Evolutionary conservation across 495 filamentous ascomycete genomes (phyloP), one percentile per base, ranked within the genome.

Genomic region (Articulospora tetracladia): DNA sequence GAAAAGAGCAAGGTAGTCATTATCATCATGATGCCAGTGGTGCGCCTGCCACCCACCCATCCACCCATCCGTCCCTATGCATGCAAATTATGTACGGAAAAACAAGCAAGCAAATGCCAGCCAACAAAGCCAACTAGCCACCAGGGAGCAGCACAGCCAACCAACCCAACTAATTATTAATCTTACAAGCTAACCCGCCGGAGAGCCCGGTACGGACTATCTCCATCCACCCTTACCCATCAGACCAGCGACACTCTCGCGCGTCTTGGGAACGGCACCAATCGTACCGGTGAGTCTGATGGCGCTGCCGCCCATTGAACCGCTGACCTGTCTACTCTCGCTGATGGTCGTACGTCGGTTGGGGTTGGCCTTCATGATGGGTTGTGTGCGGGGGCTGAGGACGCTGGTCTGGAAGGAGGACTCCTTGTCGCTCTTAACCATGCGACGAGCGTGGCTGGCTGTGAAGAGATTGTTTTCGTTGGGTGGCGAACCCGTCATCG

Each of bases 391-490:
- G 49, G 87, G 87, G 55, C 85, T 86, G 51, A 91, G 71, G 17
- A 90, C 85, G 50, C 78, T 80, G 27, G 72, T 32, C 80, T 83
- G 66, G 67, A 73, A 57, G 80, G 79, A 41, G 69, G 68, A 6
- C 34, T 86, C 86, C 57, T 83, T 83, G 24, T 88, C 85, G 56
- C 77, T 81, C 72, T 82, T 86, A 23, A 86, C 85, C 85, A 91
- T 89, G 15, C 87, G 75, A 28, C 87, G 76, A 8, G 87, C 86
- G 59, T 89, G 86, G 19, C 81, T 81, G 25, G 86, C 83, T 4
- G 86, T 86, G 75, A 90, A 90, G 72, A 89, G 77, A 20, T 22
- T 25, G 73, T 77, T 76, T 52, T 86, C 85, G 49, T 73, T 80
- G 0, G 83, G 82, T 25, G 85, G 83, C 58, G 78, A 82, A 13